Evolutionary conservation across 176 grass and related monocot genomes (phyloP).

Genomic region (Cymbopogon citratus): DNA sequence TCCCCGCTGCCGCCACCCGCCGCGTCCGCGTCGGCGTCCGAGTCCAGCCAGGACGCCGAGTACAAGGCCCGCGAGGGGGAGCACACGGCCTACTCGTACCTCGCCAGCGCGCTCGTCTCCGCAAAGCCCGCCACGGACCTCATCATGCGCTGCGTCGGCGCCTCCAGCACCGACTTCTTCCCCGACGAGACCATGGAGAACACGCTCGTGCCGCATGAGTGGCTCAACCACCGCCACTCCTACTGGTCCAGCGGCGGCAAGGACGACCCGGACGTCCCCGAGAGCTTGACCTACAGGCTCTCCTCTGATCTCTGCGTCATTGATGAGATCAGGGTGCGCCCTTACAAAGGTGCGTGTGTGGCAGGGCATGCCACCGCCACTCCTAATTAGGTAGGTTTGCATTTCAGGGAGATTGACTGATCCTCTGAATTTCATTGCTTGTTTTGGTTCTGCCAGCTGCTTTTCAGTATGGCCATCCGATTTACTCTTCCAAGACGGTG

Average conservation of each 20-base stretch:
- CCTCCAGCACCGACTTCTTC: conserved; percentile 90
- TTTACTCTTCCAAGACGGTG: conserved; percentile 66
- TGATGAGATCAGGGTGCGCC: conserved; percentile 56
- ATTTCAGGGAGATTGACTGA: neutral
- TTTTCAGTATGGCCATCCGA: conserved; percentile 47
- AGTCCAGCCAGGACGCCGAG: conserved; percentile 40
- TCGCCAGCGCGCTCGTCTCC: conserved; percentile 42
- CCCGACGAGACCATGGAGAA: conserved; percentile 69
- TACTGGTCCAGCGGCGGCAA: conserved; percentile 93
- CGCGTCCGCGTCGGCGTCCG: conserved; percentile 4
- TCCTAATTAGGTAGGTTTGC: too few relatives aligned
- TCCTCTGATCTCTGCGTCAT: conserved; percentile 44
- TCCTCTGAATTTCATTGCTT: neutral
- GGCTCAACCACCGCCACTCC: conserved; percentile 28
- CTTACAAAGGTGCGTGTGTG: conserved; percentile 82
- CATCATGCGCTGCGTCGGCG: conserved; percentile 54
- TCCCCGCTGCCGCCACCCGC: neutral
- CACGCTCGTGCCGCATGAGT: conserved; percentile 50
- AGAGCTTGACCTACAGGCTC: conserved; percentile 67
- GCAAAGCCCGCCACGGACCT: conserved; percentile 30
- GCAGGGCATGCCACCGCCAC: too few relatives aligned
- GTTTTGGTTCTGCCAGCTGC: conserved; percentile 30
- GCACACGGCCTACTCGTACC: conserved; percentile 54
- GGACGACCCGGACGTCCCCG: conserved; percentile 33
- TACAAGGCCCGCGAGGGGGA: conserved; percentile 29